Conservation (phyloP, 805 yeast genomes). For the Candida germanica region DNA sequence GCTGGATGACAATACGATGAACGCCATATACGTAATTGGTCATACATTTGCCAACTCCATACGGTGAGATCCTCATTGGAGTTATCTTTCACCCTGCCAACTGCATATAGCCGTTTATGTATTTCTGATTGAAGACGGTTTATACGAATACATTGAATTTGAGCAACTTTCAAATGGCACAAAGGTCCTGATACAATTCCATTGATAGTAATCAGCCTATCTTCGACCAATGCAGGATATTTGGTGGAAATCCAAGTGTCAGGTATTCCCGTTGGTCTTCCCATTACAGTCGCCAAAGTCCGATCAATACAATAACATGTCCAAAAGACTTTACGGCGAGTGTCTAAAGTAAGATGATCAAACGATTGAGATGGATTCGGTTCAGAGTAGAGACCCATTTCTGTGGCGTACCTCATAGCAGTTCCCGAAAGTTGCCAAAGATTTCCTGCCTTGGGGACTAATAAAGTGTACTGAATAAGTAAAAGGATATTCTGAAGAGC, state of each 20-base stretch:
- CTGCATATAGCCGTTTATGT: conserved; percentile 10
- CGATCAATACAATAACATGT: conserved; percentile 14
- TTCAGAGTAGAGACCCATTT: conserved; percentile 14
- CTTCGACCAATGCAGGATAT: conserved; percentile 13
- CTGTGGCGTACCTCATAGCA: conserved; percentile 14
- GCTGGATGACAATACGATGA: conserved; percentile 8
- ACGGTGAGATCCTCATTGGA: conserved; percentile 3
- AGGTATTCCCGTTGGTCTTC: conserved; percentile 12
- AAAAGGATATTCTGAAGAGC: conserved; percentile 12
- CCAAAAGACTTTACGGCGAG: conserved; percentile 13
- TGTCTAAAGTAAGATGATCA: conserved; percentile 11
- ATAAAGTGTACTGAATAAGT: conserved; percentile 12
- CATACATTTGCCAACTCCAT: conserved; percentile 16
- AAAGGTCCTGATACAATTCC: conserved; percentile 10
- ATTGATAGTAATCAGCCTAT: conserved; percentile 8
- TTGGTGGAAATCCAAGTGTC: conserved; percentile 13
- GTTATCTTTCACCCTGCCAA: conserved; percentile 1
- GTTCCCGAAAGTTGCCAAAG: conserved; percentile 15
- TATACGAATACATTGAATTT: conserved; percentile 11
- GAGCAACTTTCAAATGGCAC: conserved; percentile 14
- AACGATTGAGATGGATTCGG: conserved; percentile 10
- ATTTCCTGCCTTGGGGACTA: conserved; percentile 15
- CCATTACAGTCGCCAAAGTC: conserved; percentile 11
- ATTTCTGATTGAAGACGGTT: conserved; percentile 13
- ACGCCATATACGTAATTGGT: conserved; percentile 12